Conservation (phyloP, 208 protist genomes). For the Angomonas deanei region DNA sequence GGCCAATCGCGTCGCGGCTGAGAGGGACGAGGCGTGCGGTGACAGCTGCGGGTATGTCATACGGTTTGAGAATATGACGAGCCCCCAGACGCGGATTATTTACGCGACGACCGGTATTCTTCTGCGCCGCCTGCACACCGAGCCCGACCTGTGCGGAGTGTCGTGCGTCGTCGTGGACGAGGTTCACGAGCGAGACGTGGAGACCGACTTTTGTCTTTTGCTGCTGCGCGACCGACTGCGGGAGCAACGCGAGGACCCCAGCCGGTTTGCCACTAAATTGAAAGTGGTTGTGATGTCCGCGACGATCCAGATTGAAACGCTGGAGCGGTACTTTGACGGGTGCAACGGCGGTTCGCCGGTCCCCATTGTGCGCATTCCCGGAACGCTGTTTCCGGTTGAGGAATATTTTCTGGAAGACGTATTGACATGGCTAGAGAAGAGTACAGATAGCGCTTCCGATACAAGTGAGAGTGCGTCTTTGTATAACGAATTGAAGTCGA, state of each 20-base stretch:
- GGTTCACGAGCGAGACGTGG: conserved; percentile 83
- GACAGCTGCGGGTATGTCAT: conserved; percentile 88
- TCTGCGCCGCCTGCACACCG: conserved; percentile 93
- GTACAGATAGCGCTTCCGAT: conserved; percentile 19
- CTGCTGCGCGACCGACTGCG: conserved; percentile 64
- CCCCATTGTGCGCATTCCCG: conserved; percentile 77
- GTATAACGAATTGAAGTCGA: conserved; percentile 58
- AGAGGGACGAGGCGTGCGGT: conserved; percentile 79
- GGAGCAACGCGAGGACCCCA: conserved; percentile 36
- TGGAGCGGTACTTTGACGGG: conserved; percentile 61
- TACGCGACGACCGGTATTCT: conserved; percentile 99
- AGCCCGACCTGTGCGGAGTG: conserved; percentile 82
- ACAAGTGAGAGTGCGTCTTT: not conserved
- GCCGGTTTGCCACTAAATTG: conserved; percentile 38
- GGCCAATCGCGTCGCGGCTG: conserved; percentile 80
- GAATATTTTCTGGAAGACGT: conserved; percentile 89
- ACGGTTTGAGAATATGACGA: conserved; percentile 80
- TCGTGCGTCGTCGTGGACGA: conserved; percentile 85
- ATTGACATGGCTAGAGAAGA: conserved; percentile 32
- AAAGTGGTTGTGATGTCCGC: conserved; percentile 98
- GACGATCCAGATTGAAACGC: conserved; percentile 67
- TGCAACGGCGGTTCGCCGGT: conserved; percentile 20
- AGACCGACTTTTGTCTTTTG: conserved; percentile 80
- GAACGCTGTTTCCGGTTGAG: conserved; percentile 72
- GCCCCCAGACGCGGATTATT: conserved; percentile 90